Percentiles rank a stretch among this genome's conserved stretches.
phyloP scores from a whole-genome alignment of 192 early-diverging fungal genomes.

The Rhizophagus clarus region DNA sequence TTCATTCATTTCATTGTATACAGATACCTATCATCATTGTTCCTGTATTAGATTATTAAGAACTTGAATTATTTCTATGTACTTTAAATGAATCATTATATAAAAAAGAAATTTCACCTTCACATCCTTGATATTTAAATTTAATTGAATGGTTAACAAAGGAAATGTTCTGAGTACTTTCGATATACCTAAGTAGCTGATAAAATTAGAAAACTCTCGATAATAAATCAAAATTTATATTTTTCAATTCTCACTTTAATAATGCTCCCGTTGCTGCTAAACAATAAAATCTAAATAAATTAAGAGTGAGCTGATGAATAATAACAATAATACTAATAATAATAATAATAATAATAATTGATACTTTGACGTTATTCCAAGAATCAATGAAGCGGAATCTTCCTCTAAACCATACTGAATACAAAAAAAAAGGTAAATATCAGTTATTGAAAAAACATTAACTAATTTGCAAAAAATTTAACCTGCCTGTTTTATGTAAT shows the following conservation, averaged over 20 bases:
- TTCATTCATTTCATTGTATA: neutral
- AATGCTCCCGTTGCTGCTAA: conserved; percentile 57
- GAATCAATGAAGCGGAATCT: conserved; percentile 41
- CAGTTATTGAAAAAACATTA: neutral
- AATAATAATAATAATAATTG: neutral
- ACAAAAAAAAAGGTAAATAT: conserved; percentile 2
- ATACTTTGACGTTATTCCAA: conserved; percentile 53
- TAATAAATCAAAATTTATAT: neutral
- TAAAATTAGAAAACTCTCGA: neutral
- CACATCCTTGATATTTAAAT: conserved; percentile 59
- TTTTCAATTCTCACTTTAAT: conserved; percentile 41
- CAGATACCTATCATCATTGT: conserved; percentile 44
- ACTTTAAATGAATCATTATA: too few species aligned
- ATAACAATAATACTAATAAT: too few species aligned
- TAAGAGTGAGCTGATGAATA: too few species aligned
- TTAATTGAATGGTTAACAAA: conserved; percentile 54
- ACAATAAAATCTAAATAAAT: conserved; percentile 48
- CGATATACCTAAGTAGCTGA: conserved; percentile 45
- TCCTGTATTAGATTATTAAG: conserved; percentile 10
- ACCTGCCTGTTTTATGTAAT: conserved; percentile 17
- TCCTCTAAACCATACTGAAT: conserved; percentile 55
- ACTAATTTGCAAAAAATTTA: neutral
- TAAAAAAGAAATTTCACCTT: conserved; percentile 38
- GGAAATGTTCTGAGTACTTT: conserved; percentile 50
- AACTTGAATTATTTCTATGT: neutral